phyloP scores from a whole-genome alignment of 176 grass and related monocot genomes.

The Ensete ventricosum region DNA sequence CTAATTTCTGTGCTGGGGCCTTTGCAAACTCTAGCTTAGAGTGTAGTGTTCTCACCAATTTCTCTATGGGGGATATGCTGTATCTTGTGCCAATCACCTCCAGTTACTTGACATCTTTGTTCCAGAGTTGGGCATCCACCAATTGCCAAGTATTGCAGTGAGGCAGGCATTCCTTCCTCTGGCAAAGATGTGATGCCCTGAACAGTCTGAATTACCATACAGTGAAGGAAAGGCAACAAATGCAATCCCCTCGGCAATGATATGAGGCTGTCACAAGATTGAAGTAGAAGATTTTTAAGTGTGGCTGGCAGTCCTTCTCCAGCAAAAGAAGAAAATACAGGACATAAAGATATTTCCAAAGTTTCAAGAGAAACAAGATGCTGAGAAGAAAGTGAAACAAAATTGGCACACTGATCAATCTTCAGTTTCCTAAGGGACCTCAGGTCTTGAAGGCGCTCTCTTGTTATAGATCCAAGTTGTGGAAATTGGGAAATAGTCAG shows the following conservation, averaged over 20 bases:
- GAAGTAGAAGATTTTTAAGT: not conserved
- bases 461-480: not conserved
- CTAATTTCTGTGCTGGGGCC: too few species aligned
- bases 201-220: too few species aligned
- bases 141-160: not conserved
- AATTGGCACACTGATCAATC: not conserved
- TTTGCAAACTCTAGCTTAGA: too few species aligned
- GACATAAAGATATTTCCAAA: not conserved
- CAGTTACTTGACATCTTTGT: not conserved
- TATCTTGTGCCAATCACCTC: too few species aligned
- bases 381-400: not conserved
- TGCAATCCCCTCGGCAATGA: not conserved
- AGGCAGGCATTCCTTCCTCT: not conserved
- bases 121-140: not conserved
- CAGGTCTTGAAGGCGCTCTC: not conserved
- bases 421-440: slow-evolving; percentile 9
- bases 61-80: too few species aligned
- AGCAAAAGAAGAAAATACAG: not conserved
- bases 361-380: slow-evolving; percentile 10
- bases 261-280: not conserved
- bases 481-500: slow-evolving; percentile 17
- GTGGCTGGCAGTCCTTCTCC: not conserved
- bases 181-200: not conserved
- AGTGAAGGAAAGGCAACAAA: too few species aligned
- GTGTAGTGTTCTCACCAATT: too few species aligned